These are phyloP conservation scores for Phaffomyces thermotolerans DNA, from an alignment of 805 yeast species.

Conservation along the genomic window DNA sequence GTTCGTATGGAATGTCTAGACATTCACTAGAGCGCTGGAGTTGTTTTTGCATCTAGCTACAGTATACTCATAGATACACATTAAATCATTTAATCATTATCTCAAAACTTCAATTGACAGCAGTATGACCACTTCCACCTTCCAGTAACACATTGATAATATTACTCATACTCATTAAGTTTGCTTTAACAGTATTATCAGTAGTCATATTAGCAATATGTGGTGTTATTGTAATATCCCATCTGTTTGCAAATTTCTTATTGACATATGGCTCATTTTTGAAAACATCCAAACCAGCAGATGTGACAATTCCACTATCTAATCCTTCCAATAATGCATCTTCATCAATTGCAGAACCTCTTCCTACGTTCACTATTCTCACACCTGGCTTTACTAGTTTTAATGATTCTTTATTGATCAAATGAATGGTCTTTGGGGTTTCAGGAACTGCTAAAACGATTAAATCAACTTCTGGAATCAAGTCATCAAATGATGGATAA, in stretches of 20 bases:
- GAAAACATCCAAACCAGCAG: slow-evolving; percentile 71
- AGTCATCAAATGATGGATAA: slow-evolving; percentile 37
- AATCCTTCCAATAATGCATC: slow-evolving; percentile 56
- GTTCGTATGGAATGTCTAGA: no score
- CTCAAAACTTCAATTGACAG: slow-evolving; percentile 3
- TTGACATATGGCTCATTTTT: slow-evolving; percentile 55
- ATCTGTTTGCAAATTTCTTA: slow-evolving; percentile 41
- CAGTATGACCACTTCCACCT: slow-evolving; percentile 32
- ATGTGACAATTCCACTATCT: slow-evolving; percentile 48
- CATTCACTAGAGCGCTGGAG: no score
- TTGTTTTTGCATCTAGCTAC: no score
- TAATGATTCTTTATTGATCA: slow-evolving; percentile 45
- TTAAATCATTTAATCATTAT: not conserved
- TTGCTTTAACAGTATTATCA: slow-evolving; percentile 42
- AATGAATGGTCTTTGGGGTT: slow-evolving; percentile 46
- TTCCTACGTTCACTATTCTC: slow-evolving; percentile 65
- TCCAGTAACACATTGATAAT: slow-evolving; percentile 37
- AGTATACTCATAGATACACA: not conserved
- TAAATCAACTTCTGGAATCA: slow-evolving; percentile 41
- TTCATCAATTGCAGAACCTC: slow-evolving; percentile 66
- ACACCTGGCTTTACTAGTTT: slow-evolving; percentile 43
- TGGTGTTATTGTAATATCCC: slow-evolving; percentile 62
- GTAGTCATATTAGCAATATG: slow-evolving; percentile 64
- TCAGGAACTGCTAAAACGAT: slow-evolving; percentile 65
- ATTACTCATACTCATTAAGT: slow-evolving; percentile 44